Percentiles rank a stretch among this genome's conserved stretches.
Evolutionary conservation across 2,329 filamentous ascomycete genomes (phyloP).

Genomic region (Xylariaceae sp.): DNA sequence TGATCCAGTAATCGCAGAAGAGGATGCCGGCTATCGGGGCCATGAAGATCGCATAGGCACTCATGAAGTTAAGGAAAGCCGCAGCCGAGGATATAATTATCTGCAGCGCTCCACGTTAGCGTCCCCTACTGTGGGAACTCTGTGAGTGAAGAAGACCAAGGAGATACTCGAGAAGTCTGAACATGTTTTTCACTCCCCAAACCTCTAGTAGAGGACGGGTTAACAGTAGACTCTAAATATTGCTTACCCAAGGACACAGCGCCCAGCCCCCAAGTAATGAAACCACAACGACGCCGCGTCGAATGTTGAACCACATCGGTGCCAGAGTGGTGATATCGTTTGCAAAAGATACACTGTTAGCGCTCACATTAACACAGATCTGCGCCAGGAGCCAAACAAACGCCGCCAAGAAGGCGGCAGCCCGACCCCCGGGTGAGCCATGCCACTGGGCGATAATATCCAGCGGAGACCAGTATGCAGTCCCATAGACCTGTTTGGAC

Average conservation of each 20-base stretch:
- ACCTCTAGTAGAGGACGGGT: too few species aligned
- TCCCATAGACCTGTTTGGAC: conserved; percentile 47
- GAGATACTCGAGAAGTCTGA: too few species aligned
- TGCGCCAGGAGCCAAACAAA: conserved; percentile 45
- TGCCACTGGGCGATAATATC: conserved; percentile 48
- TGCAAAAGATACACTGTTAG: conserved; percentile 35
- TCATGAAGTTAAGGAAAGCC: conserved; percentile 38
- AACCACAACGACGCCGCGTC: conserved; percentile 36
- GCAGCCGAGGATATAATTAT: conserved; percentile 38
- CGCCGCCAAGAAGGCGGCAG: conserved; percentile 38
- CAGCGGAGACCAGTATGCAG: conserved; percentile 52
- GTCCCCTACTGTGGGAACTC: too few species aligned
- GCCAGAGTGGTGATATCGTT: conserved; percentile 37
- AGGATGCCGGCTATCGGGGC: conserved; percentile 33
- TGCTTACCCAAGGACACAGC: conserved; percentile 36
- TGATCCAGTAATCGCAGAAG: conserved; percentile 29
- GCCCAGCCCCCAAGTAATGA: conserved; percentile 40
- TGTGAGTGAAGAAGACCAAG: too few species aligned
- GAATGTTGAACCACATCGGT: conserved; percentile 38
- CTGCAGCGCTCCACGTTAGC: too few species aligned
- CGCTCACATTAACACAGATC: conserved; percentile 35
- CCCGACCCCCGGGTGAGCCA: conserved; percentile 32
- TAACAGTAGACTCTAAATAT: too few species aligned
- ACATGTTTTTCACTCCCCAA: too few species aligned
- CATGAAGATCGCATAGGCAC: conserved; percentile 40